These are phyloP conservation scores for Solanum corneliomulleri DNA, from an alignment of 257 asterid species.

Conservation along the genomic window DNA sequence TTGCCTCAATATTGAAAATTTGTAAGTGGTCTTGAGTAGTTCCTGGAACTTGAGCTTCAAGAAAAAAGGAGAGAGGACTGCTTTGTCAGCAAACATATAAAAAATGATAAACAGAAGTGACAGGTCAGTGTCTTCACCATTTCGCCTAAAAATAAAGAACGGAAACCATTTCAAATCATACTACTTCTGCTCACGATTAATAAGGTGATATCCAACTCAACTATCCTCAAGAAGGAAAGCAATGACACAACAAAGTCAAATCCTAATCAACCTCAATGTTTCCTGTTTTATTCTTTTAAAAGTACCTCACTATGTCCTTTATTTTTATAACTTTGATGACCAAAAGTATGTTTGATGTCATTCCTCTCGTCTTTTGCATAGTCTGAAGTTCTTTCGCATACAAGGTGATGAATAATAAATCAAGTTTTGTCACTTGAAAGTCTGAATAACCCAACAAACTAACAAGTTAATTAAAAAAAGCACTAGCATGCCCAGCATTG, in stretches of 20 bases:
- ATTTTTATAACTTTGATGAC: neutral
- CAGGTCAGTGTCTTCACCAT: neutral
- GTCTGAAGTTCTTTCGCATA: neutral
- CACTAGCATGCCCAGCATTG: neutral
- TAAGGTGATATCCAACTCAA: neutral
- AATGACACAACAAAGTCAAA: neutral
- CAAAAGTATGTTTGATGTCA: neutral
- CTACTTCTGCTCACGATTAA: neutral
- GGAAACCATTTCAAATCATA: neutral
- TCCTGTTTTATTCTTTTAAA: neutral
- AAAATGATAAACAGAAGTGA: neutral
- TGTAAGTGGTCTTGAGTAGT: slow-evolving; percentile 95
- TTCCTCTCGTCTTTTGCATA: neutral
- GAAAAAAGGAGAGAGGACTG: slow-evolving; percentile 4
- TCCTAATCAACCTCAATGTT: neutral
- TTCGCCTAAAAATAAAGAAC: neutral
- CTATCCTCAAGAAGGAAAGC: neutral
- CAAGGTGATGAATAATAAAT: neutral
- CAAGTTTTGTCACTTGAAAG: neutral
- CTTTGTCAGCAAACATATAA: neutral
- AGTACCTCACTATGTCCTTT: neutral
- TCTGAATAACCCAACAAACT: neutral
- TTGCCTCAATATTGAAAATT: slow-evolving; percentile 95
- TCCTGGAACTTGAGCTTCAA: slow-evolving; percentile 94
- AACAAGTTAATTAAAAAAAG: neutral